A percentile compares a stretch with the other conserved stretches of the same genome.
Evolutionary conservation across 208 protist species (phyloP).

Genomic region (Porcisia deanei): DNA sequence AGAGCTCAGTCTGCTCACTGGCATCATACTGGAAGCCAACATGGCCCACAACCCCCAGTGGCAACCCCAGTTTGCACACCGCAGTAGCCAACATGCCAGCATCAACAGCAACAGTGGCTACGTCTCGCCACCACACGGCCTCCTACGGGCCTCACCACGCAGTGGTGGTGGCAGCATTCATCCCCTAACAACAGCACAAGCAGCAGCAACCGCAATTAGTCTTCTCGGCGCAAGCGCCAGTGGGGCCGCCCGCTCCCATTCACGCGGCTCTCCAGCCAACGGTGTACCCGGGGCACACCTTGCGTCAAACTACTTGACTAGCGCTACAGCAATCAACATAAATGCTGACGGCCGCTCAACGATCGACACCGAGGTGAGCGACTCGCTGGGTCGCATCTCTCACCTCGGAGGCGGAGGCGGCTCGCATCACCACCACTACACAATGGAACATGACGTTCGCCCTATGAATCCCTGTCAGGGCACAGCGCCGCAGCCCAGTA

Average conservation of each 20-base stretch:
- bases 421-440: conserved; percentile 24
- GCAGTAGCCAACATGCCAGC: conserved; percentile 10
- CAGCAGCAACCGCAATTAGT: conserved; percentile 5
- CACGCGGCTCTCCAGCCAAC: conserved; percentile 21
- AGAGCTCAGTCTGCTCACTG: conserved; percentile 42
- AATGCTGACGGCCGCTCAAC: conserved; percentile 61
- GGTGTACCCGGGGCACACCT: conserved; percentile 6
- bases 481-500: not conserved
- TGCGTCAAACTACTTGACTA: conserved; percentile 13
- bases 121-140: conserved; percentile 21
- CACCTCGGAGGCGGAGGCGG: conserved; percentile 27
- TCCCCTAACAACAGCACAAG: conserved; percentile 3
- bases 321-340: conserved; percentile 2
- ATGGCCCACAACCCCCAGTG: conserved; percentile 31
- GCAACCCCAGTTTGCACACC: conserved; percentile 28
- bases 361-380: conserved; percentile 83
- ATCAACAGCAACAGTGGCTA: conserved; percentile 21
- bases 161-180: conserved; percentile 1
- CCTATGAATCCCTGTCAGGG: conserved; percentile 52
- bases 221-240: not conserved
- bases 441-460: conserved; percentile 32
- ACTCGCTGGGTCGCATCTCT: conserved; percentile 56
- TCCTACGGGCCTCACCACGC: conserved; percentile 23
- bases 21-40: conserved; percentile 41
- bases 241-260: conserved; percentile 18